These are phyloP conservation scores for Pachysolen tannophilus DNA, from an alignment of 805 yeast genomes.

Conservation along the genomic window DNA sequence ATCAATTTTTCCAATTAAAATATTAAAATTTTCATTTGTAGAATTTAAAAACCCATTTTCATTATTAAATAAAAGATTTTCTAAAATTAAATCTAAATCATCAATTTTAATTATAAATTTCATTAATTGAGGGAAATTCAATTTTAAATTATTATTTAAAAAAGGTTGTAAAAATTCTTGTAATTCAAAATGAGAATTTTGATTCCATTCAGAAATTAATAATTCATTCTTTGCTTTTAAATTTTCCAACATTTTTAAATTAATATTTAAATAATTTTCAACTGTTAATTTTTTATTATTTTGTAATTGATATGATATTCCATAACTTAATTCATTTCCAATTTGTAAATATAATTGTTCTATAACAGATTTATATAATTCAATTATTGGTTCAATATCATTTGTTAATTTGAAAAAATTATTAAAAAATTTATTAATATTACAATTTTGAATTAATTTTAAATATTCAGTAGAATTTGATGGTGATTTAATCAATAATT, in stretches of 20 bases:
- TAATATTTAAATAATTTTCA: constrained; percentile 2
- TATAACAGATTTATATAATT: constrained; percentile 18
- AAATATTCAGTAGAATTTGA: constrained; percentile 19
- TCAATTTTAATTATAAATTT: constrained; percentile 24
- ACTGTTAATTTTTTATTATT: not conserved
- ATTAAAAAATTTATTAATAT: constrained; percentile 17
- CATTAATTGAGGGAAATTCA: constrained; percentile 19
- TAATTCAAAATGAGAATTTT: constrained; percentile 24
- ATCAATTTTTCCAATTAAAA: constrained; percentile 24
- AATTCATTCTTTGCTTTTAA: constrained; percentile 9
- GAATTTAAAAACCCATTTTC: constrained; percentile 12
- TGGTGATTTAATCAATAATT: constrained; percentile 17
- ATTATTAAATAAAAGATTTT: constrained; percentile 19
- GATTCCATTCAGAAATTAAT: constrained; percentile 24
- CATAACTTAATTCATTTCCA: not conserved
- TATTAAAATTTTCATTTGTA: constrained; percentile 15
- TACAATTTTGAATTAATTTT: constrained; percentile 19
- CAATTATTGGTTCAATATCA: constrained; percentile 19
- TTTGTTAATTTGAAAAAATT: constrained; percentile 21
- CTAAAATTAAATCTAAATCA: constrained; percentile 21
- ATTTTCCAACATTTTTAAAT: constrained; percentile 9
- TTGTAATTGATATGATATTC: not conserved
- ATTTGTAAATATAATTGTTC: constrained; percentile 14
- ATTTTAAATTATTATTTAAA: constrained; percentile 17
- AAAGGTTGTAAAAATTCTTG: constrained; percentile 24